Evolutionary conservation across 176 grass and related monocot genomes (phyloP), one percentile per base, ranked within the genome.

Genomic region (Coix lacrymajobi): DNA sequence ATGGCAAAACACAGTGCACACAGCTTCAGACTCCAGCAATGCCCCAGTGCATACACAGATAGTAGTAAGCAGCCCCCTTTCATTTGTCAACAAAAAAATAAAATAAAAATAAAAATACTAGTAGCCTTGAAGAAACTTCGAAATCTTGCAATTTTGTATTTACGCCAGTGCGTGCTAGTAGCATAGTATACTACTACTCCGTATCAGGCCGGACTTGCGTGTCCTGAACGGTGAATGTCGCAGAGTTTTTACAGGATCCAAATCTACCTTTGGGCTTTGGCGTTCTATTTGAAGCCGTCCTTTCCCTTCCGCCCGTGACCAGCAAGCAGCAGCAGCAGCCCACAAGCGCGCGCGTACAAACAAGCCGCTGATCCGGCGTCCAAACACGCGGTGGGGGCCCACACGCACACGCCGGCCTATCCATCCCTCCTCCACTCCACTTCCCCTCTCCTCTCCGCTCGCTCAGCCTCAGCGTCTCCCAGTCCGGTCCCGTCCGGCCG

Each of bases 251-350:
- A 76, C 60, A 73, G 43, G 70, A 20, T 43, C 45, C 4, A 15
- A 84, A 84, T 76, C 58, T 66, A 76, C 82, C 72, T 9, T n/a
- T n/a, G n/a, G n/a, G n/a, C n/a, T n/a, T n/a, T 3, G 25, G 41
- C 25, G 7, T 46, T 28, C 69, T 5, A 48, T 48, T 48, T 72
- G 1, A 20, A 73, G 26, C 28, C 43, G 70, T 71, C 41, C 69
- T 28, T 17, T 2, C 15, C 7, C 2, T 38, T 39, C 33, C 58
- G 12, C 76, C 84, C 75, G 66, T 85, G 83, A 85, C 38, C 2
- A 44, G 37, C 75, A 13, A 22, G 26, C 9, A 38, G 41, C 56
- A 31, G 33, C 37, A 69, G 37, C 22, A 29, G 36, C 61, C 29
- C 67, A 36, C 62, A 8, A 38, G 22, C 37, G 32, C 32, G 51